Evolutionary conservation across 148 eudicot species (phyloP).

Genomic region (Camellia lanceoleosa): DNA sequence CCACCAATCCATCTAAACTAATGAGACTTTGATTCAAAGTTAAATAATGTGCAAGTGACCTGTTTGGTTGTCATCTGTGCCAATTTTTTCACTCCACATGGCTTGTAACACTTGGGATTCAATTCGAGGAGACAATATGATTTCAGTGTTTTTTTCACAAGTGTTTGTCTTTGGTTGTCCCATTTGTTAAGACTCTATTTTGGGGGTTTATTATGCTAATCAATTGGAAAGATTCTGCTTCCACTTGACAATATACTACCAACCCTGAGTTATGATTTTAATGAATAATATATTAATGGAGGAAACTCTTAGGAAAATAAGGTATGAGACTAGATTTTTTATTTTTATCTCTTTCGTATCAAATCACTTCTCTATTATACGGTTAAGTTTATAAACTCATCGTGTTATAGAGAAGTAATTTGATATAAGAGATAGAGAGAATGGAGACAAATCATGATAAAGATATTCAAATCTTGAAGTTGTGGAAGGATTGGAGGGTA

Average conservation of each 20-base stretch:
- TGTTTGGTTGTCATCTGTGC: slow-evolving; percentile 1
- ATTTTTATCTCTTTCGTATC: too few species aligned
- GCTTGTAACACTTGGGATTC: not conserved
- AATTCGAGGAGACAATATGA: not conserved
- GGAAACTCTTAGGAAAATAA: not conserved
- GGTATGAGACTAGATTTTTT: too few species aligned
- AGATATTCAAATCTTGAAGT: too few species aligned
- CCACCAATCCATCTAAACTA: slow-evolving; percentile 5
- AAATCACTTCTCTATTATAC: too few species aligned
- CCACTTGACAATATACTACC: not conserved
- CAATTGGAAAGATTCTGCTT: not conserved
- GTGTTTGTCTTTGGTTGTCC: not conserved
- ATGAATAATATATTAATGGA: not conserved
- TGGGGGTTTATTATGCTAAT: too few species aligned
- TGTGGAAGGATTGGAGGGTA: too few species aligned
- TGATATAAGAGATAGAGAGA: too few species aligned
- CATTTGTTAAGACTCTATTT: not conserved
- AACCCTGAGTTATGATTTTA: not conserved
- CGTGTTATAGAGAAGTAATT: too few species aligned
- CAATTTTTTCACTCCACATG: not conserved
- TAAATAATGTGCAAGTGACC: slow-evolving; percentile 5
- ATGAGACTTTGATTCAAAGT: slow-evolving; percentile 10
- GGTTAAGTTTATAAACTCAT: too few species aligned
- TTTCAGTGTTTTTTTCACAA: not conserved
- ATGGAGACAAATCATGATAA: too few species aligned